These are phyloP conservation scores for Scheffersomyces segobiensis DNA, from an alignment of 1,139 yeast species.

Conservation along the genomic window DNA sequence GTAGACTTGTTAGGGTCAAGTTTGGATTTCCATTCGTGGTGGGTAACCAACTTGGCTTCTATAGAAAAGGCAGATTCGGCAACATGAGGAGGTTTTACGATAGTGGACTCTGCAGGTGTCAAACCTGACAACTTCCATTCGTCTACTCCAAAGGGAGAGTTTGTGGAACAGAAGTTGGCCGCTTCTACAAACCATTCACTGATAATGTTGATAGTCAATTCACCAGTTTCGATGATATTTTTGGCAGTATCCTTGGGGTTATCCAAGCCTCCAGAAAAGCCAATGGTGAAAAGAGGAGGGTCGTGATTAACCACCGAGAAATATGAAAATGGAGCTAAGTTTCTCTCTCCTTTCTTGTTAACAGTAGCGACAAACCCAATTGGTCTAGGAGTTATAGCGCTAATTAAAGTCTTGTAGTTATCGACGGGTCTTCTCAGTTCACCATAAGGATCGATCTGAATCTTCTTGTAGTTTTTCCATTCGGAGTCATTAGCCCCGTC, in stretches of 20 bases:
- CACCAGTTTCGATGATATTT: constrained; percentile 53
- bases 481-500: constrained; percentile 49
- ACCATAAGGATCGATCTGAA: constrained; percentile 51
- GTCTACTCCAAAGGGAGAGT: constrained; percentile 50
- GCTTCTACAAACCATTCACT: constrained; percentile 69
- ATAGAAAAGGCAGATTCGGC: constrained; percentile 63
- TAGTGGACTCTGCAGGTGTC: constrained; percentile 44
- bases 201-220: constrained; percentile 58
- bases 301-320: constrained; percentile 51
- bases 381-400: constrained; percentile 60
- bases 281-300: constrained; percentile 60
- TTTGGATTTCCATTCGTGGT: constrained; percentile 49
- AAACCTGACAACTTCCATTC: constrained; percentile 61
- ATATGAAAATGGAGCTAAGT: constrained; percentile 62
- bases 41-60: constrained; percentile 50
- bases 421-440: constrained; percentile 39
- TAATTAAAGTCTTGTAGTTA: constrained; percentile 52
- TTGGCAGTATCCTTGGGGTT: constrained; percentile 48
- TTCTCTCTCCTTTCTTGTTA: constrained; percentile 41
- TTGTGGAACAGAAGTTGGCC: constrained; percentile 51
- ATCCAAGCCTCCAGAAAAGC: constrained; percentile 43
- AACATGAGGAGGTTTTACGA: constrained; percentile 57
- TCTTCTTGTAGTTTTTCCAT: constrained; percentile 44
- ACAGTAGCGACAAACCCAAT: constrained; percentile 57
- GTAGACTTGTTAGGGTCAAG: constrained; percentile 33